Evolutionary conservation across 2,329 filamentous ascomycete genomes (phyloP).

Genomic region (Penicillium sp.): DNA sequence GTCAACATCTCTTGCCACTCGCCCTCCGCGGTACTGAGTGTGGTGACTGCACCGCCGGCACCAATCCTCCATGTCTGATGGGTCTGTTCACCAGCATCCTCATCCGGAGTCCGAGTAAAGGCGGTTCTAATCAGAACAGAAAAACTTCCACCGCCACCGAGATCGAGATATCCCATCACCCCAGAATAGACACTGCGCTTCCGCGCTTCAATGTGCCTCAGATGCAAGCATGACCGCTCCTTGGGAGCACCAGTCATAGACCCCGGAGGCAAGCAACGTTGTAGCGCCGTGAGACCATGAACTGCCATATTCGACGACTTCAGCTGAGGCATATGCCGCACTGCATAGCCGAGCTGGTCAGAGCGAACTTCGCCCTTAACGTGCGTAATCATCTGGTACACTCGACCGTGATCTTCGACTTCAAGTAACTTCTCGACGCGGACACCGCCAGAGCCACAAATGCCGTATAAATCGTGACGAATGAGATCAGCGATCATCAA

Average conservation of each 20-base stretch:
- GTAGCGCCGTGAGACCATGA: conserved; percentile 72
- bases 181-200: conserved; percentile 80
- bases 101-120: conserved; percentile 53
- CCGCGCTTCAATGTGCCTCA: conserved; percentile 68
- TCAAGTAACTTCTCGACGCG: conserved; percentile 76
- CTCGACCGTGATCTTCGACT: conserved; percentile 87
- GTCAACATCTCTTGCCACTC: conserved; percentile 92
- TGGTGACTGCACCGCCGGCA: conserved; percentile 87
- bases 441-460: conserved; percentile 75
- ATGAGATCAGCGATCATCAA: conserved; percentile 98
- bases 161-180: conserved; percentile 86
- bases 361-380: conserved; percentile 66
- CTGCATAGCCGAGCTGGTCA: conserved; percentile 35
- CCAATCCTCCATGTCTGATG: conserved; percentile 72
- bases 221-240: conserved; percentile 84
- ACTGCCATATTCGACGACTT: conserved; percentile 41
- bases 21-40: conserved; percentile 74
- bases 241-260: conserved; percentile 98
- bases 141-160: conserved; percentile 83
- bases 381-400: conserved; percentile 89
- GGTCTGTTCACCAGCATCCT: conserved; percentile 17
- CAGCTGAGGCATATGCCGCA: conserved; percentile 36
- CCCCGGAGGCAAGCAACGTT: conserved; percentile 79
- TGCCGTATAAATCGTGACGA: conserved; percentile 87
- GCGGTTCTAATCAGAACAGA: conserved; percentile 87